Conservation (phyloP, 352 stramenopile species). For the Phytophthora meadii region DNA sequence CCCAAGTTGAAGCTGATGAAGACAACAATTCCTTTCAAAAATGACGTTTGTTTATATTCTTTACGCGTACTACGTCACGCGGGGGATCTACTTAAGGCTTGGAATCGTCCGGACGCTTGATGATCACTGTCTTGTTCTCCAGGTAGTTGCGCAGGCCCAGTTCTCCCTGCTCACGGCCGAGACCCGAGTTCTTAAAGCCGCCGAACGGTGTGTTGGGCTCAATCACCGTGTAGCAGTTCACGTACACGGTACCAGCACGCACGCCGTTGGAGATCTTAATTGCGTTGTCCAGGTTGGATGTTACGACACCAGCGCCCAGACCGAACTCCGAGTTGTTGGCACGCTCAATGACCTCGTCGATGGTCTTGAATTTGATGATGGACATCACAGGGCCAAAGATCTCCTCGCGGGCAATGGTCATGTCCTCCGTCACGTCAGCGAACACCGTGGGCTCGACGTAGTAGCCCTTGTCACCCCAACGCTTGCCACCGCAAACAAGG, state of each 20-base stretch:
- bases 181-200: constrained; percentile 84
- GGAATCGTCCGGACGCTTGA: constrained; percentile 57
- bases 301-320: constrained; percentile 90
- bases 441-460: constrained; percentile 95
- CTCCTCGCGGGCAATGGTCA: constrained; percentile 90
- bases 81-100: constrained; percentile 26
- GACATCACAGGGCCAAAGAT: constrained; percentile 92
- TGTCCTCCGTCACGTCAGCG: constrained; percentile 74
- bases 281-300: constrained; percentile 80
- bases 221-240: constrained; percentile 94
- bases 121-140: constrained; percentile 78
- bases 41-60: constrained; percentile 28
- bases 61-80: constrained; percentile 20
- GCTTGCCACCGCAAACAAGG: constrained; percentile 80
- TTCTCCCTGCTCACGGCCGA: constrained; percentile 80
- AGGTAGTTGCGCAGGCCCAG: constrained; percentile 76
- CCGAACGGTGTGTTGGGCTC: constrained; percentile 87
- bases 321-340: constrained; percentile 91
- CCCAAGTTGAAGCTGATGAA: constrained; percentile 7
- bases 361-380: constrained; percentile 89
- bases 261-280: constrained; percentile 89
- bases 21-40: constrained; percentile 5
- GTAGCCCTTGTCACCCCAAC: constrained; percentile 65
- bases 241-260: constrained; percentile 92
- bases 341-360: constrained; percentile 89